Percentiles rank a stretch among this genome's conserved stretches.
Conservation (phyloP, 2,329 filamentous ascomycete genomes). For the Gremmenia infestans region DNA sequence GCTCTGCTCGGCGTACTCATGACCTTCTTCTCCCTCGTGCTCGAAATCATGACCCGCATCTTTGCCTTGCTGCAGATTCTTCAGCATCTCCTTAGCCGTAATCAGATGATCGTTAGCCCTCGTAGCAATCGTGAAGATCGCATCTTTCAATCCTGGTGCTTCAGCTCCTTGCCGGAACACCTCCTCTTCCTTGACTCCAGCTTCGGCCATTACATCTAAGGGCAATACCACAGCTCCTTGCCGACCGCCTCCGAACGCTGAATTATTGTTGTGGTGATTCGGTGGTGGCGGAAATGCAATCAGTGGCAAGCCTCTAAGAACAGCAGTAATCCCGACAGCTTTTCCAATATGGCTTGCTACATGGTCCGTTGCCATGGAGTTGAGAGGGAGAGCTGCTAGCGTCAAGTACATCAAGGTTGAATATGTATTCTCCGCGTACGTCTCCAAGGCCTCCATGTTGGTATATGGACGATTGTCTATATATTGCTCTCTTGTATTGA, state of each 20-base stretch:
- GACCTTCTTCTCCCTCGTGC: conserved; percentile 72
- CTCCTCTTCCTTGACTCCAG: conserved; percentile 79
- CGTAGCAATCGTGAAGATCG: conserved; percentile 87
- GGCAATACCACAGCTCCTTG: conserved; percentile 74
- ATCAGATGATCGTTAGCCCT: conserved; percentile 94
- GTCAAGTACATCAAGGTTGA: conserved; percentile 87
- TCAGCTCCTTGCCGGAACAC: conserved; percentile 74
- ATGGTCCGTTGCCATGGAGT: conserved; percentile 83
- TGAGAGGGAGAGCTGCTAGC: conserved; percentile 71
- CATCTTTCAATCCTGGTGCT: conserved; percentile 80
- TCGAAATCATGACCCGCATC: conserved; percentile 84
- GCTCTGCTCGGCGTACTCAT: conserved; percentile 41
- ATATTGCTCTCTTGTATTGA: conserved; percentile 75
- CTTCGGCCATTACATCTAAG: conserved; percentile 81
- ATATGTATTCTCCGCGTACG: conserved; percentile 92
- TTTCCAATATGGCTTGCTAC: conserved; percentile 94
- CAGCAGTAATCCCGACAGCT: conserved; percentile 78
- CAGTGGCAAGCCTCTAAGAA: conserved; percentile 81
- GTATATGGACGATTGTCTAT: conserved; percentile 80
- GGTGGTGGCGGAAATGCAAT: conserved; percentile 71
- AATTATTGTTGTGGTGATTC: conserved; percentile 48
- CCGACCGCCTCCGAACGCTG: conserved; percentile 35
- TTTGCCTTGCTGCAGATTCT: conserved; percentile 67
- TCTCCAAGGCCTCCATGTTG: conserved; percentile 68
- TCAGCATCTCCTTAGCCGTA: conserved; percentile 87